Conservation (phyloP, 2,329 filamentous ascomycete genomes). For the Aspergillus sp. region DNA sequence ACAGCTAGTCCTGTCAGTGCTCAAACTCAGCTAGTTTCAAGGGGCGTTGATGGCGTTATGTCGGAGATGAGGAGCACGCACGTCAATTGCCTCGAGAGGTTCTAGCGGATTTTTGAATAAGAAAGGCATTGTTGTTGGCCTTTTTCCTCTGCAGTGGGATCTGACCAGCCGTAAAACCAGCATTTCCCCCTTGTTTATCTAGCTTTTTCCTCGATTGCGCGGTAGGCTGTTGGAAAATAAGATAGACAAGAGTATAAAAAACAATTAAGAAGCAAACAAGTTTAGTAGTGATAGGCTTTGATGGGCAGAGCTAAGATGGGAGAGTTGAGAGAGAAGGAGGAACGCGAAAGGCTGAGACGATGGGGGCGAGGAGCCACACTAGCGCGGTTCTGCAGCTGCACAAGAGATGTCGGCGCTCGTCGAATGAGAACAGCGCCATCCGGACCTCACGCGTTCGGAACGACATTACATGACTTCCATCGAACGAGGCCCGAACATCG, state of each 20-base stretch:
- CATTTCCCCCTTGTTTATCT: not conserved
- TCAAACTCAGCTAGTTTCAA: conserved; percentile 10
- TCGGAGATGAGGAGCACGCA: conserved; percentile 4
- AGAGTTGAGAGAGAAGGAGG: not conserved
- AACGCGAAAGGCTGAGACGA: not conserved
- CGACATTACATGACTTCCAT: no score
- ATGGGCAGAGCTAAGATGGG: not conserved
- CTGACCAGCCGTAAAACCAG: not conserved
- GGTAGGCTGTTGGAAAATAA: not conserved
- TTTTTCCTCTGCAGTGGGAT: not conserved
- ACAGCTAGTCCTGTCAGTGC: conserved; percentile 4
- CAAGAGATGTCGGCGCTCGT: not conserved
- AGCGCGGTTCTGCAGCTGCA: conserved; percentile 4
- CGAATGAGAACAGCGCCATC: not conserved
- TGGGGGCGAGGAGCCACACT: not conserved
- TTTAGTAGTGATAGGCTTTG: not conserved
- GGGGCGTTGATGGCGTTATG: conserved; percentile 1
- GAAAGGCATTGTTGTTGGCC: conserved; percentile 8
- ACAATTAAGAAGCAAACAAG: not conserved
- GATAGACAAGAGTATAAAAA: not conserved
- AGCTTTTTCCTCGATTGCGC: not conserved
- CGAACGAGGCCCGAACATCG: not conserved
- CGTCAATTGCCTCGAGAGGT: not conserved
- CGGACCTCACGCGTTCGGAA: conserved; percentile 4
- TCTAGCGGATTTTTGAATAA: not conserved